These are phyloP conservation scores for Heterobasidion annosum DNA, from an alignment of 1,284 basidiomycete species.

Conservation along the genomic window DNA sequence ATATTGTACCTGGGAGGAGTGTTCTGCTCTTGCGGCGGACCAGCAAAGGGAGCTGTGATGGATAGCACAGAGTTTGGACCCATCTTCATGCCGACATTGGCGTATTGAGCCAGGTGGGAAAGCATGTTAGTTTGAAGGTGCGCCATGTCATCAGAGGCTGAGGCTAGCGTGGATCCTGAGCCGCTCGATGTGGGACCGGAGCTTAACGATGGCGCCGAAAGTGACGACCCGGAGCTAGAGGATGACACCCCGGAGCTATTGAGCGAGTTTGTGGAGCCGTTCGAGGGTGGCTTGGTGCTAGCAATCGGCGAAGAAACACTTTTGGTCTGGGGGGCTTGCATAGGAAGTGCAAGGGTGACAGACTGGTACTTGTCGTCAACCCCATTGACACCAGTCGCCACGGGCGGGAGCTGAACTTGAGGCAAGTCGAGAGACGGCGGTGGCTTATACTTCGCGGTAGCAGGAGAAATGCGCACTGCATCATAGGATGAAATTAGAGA, in stretches of 20 bases:
- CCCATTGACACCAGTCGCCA: conserved; percentile 14
- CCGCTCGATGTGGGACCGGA: conserved; percentile 43
- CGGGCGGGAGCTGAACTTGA: conserved; percentile 35
- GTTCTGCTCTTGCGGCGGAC: conserved; percentile 31
- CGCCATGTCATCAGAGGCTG: conserved; percentile 37
- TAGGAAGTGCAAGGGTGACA: conserved; percentile 36
- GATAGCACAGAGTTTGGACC: conserved; percentile 19
- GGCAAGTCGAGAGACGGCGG: conserved; percentile 41
- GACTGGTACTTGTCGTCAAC: conserved; percentile 11
- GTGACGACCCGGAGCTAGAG: conserved; percentile 47
- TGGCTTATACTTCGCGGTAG: conserved; percentile 79
- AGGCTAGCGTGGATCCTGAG: conserved; percentile 33
- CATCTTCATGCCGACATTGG: conserved; percentile 19
- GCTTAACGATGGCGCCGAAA: conserved; percentile 47
- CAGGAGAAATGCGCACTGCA: conserved; percentile 80
- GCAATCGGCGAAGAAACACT: conserved; percentile 65
- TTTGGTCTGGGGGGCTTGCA: conserved; percentile 38
- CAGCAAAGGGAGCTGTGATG: conserved; percentile 30
- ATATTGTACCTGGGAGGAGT: conserved; percentile 41
- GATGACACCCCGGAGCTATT: conserved; percentile 30
- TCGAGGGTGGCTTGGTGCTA: conserved; percentile 22
- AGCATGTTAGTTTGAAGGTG: conserved; percentile 16
- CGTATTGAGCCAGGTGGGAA: conserved; percentile 28
- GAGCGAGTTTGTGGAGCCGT: conserved; percentile 25
- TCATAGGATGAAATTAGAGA: conserved; percentile 12